Conservation (phyloP, 2,329 filamentous ascomycete species). For the Pseudogymnoascus sp. region DNA sequence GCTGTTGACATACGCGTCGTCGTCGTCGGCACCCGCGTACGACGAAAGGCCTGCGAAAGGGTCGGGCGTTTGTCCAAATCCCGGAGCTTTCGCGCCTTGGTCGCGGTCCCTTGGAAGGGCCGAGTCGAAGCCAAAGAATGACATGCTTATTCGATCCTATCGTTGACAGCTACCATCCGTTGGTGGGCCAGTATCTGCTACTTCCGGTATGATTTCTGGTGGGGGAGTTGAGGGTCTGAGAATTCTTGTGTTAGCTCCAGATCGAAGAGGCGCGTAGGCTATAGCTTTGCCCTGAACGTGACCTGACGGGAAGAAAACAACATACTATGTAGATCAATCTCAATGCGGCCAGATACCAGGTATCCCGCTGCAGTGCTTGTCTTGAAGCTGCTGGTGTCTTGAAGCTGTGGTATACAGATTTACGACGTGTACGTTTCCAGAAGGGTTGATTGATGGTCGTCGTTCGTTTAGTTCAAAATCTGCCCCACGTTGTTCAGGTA, state of each 20-base stretch:
- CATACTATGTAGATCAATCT: constrained; percentile 2
- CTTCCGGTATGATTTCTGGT: neutral
- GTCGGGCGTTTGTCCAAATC: constrained; percentile 76
- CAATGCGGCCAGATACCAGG: neutral
- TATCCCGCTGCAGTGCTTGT: neutral
- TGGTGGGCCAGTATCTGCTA: constrained; percentile 4
- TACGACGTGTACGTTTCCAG: constrained; percentile 5
- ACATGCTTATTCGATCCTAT: constrained; percentile 47
- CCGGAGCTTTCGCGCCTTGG: constrained; percentile 61
- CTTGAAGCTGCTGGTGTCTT: neutral
- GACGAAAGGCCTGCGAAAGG: constrained; percentile 79
- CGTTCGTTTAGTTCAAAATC: constrained; percentile 3
- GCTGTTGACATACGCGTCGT: constrained; percentile 33
- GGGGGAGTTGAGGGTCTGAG: constrained; percentile 1
- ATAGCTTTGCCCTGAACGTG: neutral
- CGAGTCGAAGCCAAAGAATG: constrained; percentile 84
- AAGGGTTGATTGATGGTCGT: constrained; percentile 6
- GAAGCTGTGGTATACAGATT: neutral
- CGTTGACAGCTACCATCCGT: neutral
- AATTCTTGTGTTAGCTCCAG: constrained; percentile 4
- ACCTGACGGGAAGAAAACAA: neutral
- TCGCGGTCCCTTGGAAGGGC: constrained; percentile 52
- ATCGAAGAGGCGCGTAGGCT: neutral
- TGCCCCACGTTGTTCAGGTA: constrained; percentile 6
- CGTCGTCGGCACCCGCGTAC: constrained; percentile 43